These are phyloP conservation scores for Cyclostephanos invisitatus DNA, from an alignment of 108 stramenopile species.

Conservation along the genomic window DNA sequence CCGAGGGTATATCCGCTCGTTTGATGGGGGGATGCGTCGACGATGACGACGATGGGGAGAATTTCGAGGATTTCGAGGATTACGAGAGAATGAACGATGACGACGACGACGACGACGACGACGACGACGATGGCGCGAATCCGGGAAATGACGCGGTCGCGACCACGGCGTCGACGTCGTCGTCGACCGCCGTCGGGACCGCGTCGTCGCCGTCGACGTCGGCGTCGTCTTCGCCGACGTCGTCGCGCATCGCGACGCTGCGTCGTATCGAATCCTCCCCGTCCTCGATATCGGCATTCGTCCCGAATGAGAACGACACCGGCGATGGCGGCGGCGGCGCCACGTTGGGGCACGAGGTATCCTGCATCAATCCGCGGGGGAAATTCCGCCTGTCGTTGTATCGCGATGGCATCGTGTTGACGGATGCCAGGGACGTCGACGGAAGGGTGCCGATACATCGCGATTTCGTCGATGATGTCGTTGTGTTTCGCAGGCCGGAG, in stretches of 20 bases:
- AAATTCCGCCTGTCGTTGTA: slow-evolving; percentile 47
- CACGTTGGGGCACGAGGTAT: slow-evolving; percentile 41
- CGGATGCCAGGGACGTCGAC: slow-evolving; percentile 46
- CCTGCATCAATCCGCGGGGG: slow-evolving; percentile 59
- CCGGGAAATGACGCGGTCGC: no score
- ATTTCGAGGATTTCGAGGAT: not conserved
- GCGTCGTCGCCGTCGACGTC: not conserved
- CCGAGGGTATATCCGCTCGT: slow-evolving; percentile 45
- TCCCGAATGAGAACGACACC: not conserved
- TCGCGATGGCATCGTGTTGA: slow-evolving; percentile 46
- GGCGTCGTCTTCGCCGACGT: not conserved
- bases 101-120: no score
- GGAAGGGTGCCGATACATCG: slow-evolving; percentile 22
- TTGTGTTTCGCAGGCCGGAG: slow-evolving; percentile 76
- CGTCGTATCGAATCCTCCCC: not conserved
- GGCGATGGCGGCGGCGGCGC: not conserved
- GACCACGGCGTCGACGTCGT: no score
- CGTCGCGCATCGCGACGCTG: not conserved
- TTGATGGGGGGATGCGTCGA: slow-evolving; percentile 33
- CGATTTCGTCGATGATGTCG: slow-evolving; percentile 30
- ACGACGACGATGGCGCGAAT: no score
- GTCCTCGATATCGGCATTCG: not conserved
- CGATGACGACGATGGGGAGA: slow-evolving; percentile 4
- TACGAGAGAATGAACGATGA: no score
- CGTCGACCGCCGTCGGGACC: not conserved